Percentiles rank a stretch among this genome's conserved stretches.
Conservation (phyloP, 1,284 basidiomycete species). For the Microbotryum scabiosae region DNA sequence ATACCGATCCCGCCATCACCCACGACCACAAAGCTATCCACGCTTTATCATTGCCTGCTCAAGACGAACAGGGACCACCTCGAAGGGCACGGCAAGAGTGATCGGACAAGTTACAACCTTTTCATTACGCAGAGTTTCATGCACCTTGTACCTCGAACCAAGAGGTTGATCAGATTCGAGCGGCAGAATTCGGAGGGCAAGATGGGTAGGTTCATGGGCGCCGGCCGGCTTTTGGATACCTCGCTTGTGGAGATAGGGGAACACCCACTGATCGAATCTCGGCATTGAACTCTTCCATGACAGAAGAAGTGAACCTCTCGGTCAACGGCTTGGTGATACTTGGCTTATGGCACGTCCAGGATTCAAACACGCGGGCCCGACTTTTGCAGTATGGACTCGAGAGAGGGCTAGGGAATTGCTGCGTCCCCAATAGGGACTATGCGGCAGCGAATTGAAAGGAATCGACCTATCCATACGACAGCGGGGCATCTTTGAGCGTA, state of each 20-base stretch:
- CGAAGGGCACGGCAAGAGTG: neutral
- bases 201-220: neutral
- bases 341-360: constrained; percentile 10
- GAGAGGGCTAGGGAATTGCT: neutral
- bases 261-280: neutral
- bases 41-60: constrained; percentile 1
- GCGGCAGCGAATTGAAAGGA: no score
- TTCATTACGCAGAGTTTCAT: constrained; percentile 8
- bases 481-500: no score
- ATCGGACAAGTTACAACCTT: constrained; percentile 15
- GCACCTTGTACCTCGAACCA: constrained; percentile 13
- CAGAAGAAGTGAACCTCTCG: neutral
- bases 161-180: constrained; percentile 1
- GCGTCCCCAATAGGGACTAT: constrained; percentile 14
- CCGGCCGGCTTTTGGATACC: neutral
- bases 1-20: constrained; percentile 1
- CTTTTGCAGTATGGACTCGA: constrained; percentile 5
- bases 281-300: neutral
- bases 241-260: neutral
- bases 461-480: no score
- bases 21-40: neutral
- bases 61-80: neutral
- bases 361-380: neutral
- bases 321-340: constrained; percentile 20
- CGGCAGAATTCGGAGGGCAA: neutral